Evolutionary conservation across 106 monocot genomes (phyloP).

Genomic region (Dendrobium chrysotoxum): DNA sequence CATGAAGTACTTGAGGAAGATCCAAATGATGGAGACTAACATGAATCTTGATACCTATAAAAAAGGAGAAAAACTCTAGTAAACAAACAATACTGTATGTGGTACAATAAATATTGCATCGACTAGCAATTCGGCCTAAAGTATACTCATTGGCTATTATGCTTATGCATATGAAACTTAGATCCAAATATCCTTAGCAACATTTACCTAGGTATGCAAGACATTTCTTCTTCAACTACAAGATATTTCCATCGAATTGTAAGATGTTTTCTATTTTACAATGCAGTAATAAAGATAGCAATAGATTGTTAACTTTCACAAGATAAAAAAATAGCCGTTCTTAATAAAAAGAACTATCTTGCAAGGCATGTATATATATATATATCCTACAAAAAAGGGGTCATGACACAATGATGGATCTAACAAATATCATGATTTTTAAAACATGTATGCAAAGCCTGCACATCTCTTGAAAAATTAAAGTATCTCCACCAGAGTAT

Average conservation of each 20-base stretch:
- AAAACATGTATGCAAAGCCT: too few relatives aligned
- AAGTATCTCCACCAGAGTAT: too few relatives aligned
- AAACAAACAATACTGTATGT: neutral
- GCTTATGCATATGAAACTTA: too few relatives aligned
- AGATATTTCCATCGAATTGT: neutral
- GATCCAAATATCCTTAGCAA: neutral
- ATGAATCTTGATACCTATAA: constrained; percentile 49
- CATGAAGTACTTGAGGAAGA: constrained; percentile 65
- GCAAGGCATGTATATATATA: too few relatives aligned
- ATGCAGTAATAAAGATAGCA: neutral
- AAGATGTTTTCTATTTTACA: neutral
- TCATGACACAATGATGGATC: too few relatives aligned
- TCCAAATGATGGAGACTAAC: constrained; percentile 55
- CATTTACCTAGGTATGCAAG: neutral
- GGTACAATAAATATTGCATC: neutral
- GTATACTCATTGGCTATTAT: neutral
- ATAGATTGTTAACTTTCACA: neutral
- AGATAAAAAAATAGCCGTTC: neutral
- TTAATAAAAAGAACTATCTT: too few relatives aligned
- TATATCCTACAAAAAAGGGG: too few relatives aligned
- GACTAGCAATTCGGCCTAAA: neutral
- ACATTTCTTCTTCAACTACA: neutral
- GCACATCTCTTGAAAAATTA: too few relatives aligned
- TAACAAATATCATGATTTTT: too few relatives aligned
- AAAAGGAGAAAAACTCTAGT: neutral